A percentile compares a stretch with the other conserved stretches of the same genome.
phyloP scores from a whole-genome alignment of 768 basidiomycete genomes.

The Plicaturopsis crispa region DNA sequence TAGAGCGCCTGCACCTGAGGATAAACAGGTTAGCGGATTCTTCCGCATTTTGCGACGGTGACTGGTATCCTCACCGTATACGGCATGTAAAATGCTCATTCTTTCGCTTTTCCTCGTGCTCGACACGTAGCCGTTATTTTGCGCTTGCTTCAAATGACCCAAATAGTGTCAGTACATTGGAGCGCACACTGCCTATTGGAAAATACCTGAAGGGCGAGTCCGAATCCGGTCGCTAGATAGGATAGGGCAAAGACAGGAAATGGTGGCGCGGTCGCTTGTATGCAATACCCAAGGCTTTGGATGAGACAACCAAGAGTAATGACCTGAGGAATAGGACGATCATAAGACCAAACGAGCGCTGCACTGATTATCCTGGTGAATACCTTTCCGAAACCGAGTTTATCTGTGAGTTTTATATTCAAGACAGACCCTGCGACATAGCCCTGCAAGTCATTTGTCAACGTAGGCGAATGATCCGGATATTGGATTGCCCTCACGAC shows the following conservation, averaged over 20 bases:
- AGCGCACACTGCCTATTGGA: not conserved
- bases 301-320: conserved; percentile 14
- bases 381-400: conserved; percentile 11
- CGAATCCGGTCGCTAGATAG: conserved; percentile 36
- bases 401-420: conserved; percentile 9
- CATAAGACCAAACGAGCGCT: conserved; percentile 1
- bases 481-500: not conserved
- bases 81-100: conserved; percentile 33
- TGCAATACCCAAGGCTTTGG: conserved; percentile 22
- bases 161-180: not conserved
- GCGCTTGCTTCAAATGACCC: conserved; percentile 28
- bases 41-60: conserved; percentile 11
- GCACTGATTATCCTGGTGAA: not conserved
- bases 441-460: conserved; percentile 8
- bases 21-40: not conserved
- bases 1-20: conserved; percentile 38
- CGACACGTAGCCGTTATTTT: conserved; percentile 38
- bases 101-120: conserved; percentile 33
- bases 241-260: conserved; percentile 37
- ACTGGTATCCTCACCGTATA: conserved; percentile 15
- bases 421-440: conserved; percentile 7
- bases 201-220: conserved; percentile 37
- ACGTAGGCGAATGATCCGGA: not conserved
- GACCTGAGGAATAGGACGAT: not conserved
- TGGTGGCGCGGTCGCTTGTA: conserved; percentile 34